Base-by-base conservation (phyloP, 805 yeast species). In the Helenozyma rhizophorensis region DNA sequence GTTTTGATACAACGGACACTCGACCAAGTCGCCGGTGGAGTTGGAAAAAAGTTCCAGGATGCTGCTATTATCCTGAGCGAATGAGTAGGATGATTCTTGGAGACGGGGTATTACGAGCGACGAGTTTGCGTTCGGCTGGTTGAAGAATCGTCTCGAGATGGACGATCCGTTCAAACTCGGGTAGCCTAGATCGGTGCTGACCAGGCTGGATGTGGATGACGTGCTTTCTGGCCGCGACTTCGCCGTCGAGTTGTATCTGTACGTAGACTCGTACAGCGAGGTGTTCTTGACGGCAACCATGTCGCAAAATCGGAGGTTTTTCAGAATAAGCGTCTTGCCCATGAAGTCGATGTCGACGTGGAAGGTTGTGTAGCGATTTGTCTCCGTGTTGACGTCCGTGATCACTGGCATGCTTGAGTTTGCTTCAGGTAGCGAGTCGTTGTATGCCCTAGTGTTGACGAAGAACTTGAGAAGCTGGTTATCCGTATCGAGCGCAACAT, bases 331-430 rank as follows among this genome's bases (percentile, higher is more conserved):
- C 16, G 53, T 49, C 26, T 66, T 64, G 12, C 73, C 76, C 51
- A 62, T 58, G 43, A 66, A 72, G 28, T 58, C 59, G 7, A 72
- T 51, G 23, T 59, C 56, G 9, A 70, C 68, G 33, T 70, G 74
- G 26, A 74, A 48, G 2, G 77, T 70, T 8, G 79, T 71, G 46
- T 52, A 73, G 40, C 54, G 61, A 48, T 73, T 72, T 1, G 78
- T 66, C 3, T 64, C 51, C 2, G 42, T 9, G 43, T 74, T 64
- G 21, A 72, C 70, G 39, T 74, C 79, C 10, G 56, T 42, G 8
- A 73, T 63, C 4, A 55, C 33, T 11, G 48, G 47, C 7, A 33
- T 30, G 1, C 34, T 33, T 8, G 38, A 14, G 22, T 39, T 36
- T 11, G 27, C 16, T 9, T 14, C 26, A 16, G 23, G 23, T 16